Base-by-base conservation (phyloP, 106 monocot species). In the Allium sativum region DNA sequence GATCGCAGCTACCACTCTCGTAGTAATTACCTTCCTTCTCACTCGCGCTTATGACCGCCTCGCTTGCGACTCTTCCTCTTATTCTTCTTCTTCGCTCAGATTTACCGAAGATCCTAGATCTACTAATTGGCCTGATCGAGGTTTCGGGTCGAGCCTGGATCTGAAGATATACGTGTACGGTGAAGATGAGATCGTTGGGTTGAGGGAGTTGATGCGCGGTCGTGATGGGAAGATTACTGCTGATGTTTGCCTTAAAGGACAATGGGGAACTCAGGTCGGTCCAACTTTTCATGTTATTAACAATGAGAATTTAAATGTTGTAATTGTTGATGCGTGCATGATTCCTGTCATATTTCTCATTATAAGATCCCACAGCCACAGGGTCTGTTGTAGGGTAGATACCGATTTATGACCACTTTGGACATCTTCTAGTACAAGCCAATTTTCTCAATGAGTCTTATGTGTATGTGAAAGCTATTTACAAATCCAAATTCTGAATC, bases 141-240 rank as follows among this genome's bases (percentile, higher is more conserved):
- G 73, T 10, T 84, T 84, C 67, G 93, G 88, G 7, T 64, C 75
- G 48, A 7, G 20, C 5, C 59, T 86, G 8, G 67, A 72, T 13
- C 73, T 99, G 60, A 82, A 74, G 78, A 85, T 99, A 71, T 99
- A 99, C 69, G 85, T 99, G 62, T 99, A 99, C 81, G 83, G 83
- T 44, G 92, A 99, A 59, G 42, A 42, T 11, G 98, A 99, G 84
- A 77, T 99, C 65, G 83, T 88, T 21, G 98, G 92, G 18, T 70
- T 99, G 18, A 52, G 84, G 9, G 76, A 70, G 63, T 76, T 99
- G 58, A 76, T 99, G 80, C 85, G 81, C 42, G 98, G 98, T 12
- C 76, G 98, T 16, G 85, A 88, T 40, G 98, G 78, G 3, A 56
- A 18, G 53, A 83, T 99, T 65, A 56, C 71, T 7, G 67, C 74